Evolutionary conservation across 345 rosid species (phyloP).

Genomic region (Aethionema arabicum): DNA sequence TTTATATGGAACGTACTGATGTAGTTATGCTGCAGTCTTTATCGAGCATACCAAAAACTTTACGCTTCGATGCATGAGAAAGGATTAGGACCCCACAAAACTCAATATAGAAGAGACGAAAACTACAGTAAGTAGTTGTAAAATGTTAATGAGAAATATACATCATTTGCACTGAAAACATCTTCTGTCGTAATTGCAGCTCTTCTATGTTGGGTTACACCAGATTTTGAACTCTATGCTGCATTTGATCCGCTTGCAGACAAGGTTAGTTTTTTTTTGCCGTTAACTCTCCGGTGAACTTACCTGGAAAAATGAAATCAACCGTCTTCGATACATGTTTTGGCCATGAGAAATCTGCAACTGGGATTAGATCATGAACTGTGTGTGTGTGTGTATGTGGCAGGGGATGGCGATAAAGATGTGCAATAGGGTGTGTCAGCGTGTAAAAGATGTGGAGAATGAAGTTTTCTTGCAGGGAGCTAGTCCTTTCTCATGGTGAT

Average conservation of each 20-base stretch:
- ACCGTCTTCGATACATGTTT: too few species aligned
- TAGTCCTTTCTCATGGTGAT: slow-evolving; percentile 96
- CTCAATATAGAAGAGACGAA: slow-evolving; percentile 96
- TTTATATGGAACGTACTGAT: slow-evolving; percentile 12
- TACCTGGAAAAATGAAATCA: too few species aligned
- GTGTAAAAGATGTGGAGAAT: slow-evolving; percentile 95
- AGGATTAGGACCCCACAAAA: slow-evolving; percentile 85
- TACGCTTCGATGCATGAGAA: slow-evolving; percentile 85
- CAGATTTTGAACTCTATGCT: slow-evolving; percentile 94
- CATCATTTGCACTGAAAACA: not conserved
- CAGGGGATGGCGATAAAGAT: slow-evolving; percentile 90
- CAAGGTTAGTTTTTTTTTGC: slow-evolving; percentile 57
- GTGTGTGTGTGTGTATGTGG: not conserved
- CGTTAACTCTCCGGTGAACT: not conserved
- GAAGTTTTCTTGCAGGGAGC: slow-evolving; percentile 96
- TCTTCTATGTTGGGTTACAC: slow-evolving; percentile 95
- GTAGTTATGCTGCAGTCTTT: slow-evolving; percentile 56
- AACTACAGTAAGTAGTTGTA: slow-evolving; percentile 54
- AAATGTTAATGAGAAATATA: too few species aligned
- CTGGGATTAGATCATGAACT: too few species aligned
- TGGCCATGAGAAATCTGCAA: too few species aligned
- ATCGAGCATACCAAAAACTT: slow-evolving; percentile 92
- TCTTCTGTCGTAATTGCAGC: slow-evolving; percentile 46
- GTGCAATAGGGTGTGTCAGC: slow-evolving; percentile 85
- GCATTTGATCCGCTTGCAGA: slow-evolving; percentile 98